Percentiles rank a stretch among this genome's conserved stretches.
Evolutionary conservation across 2,329 filamentous ascomycete genomes (phyloP).

Genomic region (Aspergillus ochraceoroseus): DNA sequence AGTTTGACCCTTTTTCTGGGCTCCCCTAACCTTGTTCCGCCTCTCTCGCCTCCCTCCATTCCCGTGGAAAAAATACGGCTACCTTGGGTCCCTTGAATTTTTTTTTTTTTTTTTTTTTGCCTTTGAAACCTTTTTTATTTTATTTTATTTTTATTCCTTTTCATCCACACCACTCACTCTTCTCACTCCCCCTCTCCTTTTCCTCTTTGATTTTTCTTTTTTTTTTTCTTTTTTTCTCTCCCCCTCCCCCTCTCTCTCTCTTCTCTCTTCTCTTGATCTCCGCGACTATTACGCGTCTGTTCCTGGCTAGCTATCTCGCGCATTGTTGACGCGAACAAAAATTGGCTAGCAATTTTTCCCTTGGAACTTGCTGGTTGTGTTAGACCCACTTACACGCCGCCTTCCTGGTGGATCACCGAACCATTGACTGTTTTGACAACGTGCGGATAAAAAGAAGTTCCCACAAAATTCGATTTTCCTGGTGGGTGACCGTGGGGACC

Average conservation of each 20-base stretch:
- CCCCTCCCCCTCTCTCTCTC: slow-evolving; percentile 19
- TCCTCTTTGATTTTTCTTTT: slow-evolving; percentile 12
- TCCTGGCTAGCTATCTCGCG: slow-evolving; percentile 20
- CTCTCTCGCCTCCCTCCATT: slow-evolving; percentile 24
- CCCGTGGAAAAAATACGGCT: slow-evolving; percentile 20
- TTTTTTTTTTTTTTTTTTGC: slow-evolving; percentile 19
- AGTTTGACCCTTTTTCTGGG: slow-evolving; percentile 13
- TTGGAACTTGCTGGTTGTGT: slow-evolving; percentile 33
- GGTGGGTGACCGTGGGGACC: slow-evolving; percentile 42
- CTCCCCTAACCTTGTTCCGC: slow-evolving; percentile 21
- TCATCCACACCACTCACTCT: background rate
- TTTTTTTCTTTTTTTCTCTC: too few species aligned
- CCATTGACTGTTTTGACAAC: slow-evolving; percentile 38
- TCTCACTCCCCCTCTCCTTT: too few species aligned
- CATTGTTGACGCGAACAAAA: slow-evolving; percentile 37
- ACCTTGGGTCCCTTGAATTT: slow-evolving; percentile 23
- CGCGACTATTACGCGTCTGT: slow-evolving; percentile 15
- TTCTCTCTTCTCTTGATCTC: slow-evolving; percentile 15
- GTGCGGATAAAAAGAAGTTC: slow-evolving; percentile 42
- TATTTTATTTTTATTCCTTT: slow-evolving; percentile 16
- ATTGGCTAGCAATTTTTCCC: slow-evolving; percentile 25
- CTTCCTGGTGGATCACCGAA: slow-evolving; percentile 40
- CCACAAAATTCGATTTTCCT: slow-evolving; percentile 35
- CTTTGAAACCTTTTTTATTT: slow-evolving; percentile 15
- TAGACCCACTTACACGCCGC: slow-evolving; percentile 40